phyloP scores from a whole-genome alignment of 495 filamentous ascomycete species.

The Tetracladium setigerum region DNA sequence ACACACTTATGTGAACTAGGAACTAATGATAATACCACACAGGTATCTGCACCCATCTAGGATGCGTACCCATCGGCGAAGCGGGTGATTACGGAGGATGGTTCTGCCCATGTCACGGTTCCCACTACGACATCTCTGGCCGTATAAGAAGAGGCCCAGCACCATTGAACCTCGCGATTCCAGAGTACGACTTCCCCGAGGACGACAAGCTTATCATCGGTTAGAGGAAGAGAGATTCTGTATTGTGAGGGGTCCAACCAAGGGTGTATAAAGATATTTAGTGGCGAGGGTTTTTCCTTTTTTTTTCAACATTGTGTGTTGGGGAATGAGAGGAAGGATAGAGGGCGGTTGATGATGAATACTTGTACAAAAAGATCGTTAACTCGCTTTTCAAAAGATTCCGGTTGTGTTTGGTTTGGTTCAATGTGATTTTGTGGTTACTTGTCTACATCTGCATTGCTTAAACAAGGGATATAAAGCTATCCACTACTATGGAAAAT shows the following conservation, averaged over 20 bases:
- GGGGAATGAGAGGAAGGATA: conserved; percentile 1
- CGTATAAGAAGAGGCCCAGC: conserved; percentile 93
- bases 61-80: conserved; percentile 98
- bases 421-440: no score
- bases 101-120: conserved; percentile 99
- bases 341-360: conserved; percentile 10
- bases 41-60: conserved; percentile 98
- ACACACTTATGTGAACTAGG: not conserved
- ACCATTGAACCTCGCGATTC: conserved; percentile 94
- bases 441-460: no score
- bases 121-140: conserved; percentile 98
- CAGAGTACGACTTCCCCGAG: conserved; percentile 77
- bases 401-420: no score
- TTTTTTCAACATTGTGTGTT: not conserved
- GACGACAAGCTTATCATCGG: conserved; percentile 75
- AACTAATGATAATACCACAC: conserved; percentile 10
- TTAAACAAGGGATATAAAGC: no score
- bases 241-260: no score
- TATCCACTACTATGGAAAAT: no score
- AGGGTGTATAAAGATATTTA: conserved; percentile 12
- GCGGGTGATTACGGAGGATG: conserved; percentile 96
- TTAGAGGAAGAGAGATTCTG: conserved; percentile 32
- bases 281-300: conserved; percentile 3
- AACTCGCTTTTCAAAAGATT: not conserved
- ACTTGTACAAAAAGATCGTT: conserved; percentile 22